Base-by-base conservation (phyloP, 345 rosid genomes). In the Noccaea caerulescens region DNA sequence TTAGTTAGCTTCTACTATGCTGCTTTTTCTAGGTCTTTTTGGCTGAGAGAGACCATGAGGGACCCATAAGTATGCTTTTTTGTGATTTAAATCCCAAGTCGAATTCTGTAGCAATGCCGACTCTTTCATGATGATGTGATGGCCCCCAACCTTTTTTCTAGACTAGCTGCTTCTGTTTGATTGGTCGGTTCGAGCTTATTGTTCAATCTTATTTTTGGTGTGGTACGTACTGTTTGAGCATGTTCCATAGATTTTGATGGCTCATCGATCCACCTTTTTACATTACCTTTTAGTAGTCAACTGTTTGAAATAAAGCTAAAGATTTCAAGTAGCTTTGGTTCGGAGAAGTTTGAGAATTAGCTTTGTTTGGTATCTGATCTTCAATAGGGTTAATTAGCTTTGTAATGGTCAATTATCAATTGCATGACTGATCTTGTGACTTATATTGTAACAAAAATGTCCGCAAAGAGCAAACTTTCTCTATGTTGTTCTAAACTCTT, bases 11-110 rank as follows among this genome's bases (percentile, higher is more conserved):
- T 30, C 68, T 75, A 38, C 10, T 54, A 13, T 45, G 41, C 51
- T 65, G 50, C 55, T 50, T 67, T 67, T 66, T 36, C 8, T 38
- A 66, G 46, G 55, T 50, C 60, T 63, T 58, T 67, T 57, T 6
- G 16, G 12, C 10, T 67, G 41, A 7, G 32, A 58, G 60, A 52
- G 47, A 57, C 60, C 58, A 55, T 27, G 79, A 76, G 79, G 79
- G 75, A 39, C 79, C 79, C 79, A 69, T 54, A 27, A 67, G 78
- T 53, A 37, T 54, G 58, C 50, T 68, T 61, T 42, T 63, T 58
- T 72, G 53, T 64, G 71, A 37, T 10, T 10, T 41, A 37, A 51
- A 27, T 58, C 60, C 7, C 8, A 34, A 33, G 64, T 61, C 18
- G 43, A 62, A 4, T 53, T 75, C 45, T 68, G 44, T 68, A 37